These are phyloP conservation scores for Eucalyptus tenuipes DNA, from an alignment of 345 rosid genomes.

Conservation along the genomic window DNA sequence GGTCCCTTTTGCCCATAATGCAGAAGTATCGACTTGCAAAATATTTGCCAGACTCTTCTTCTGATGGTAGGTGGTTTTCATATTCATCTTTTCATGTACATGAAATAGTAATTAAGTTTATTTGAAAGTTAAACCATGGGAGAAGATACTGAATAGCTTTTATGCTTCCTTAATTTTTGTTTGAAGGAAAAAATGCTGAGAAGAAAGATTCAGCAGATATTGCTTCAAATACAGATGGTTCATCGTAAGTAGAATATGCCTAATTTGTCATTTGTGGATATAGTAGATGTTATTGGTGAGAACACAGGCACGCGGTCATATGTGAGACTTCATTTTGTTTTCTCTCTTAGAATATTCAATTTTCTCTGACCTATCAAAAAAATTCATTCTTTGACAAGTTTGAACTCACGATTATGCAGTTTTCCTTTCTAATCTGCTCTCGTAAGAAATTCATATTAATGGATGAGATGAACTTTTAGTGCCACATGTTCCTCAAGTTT, in stretches of 20 bases:
- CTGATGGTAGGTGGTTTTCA: slow-evolving; percentile 54
- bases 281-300: background rate
- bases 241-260: slow-evolving; percentile 56
- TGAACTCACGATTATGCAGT: background rate
- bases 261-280: background rate
- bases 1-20: slow-evolving; percentile 3
- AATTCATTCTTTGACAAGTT: background rate
- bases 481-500: background rate
- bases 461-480: background rate
- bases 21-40: slow-evolving; percentile 96
- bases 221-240: slow-evolving; percentile 75
- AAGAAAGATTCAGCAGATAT: slow-evolving; percentile 79
- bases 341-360: background rate
- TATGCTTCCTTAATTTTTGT: slow-evolving; percentile 1
- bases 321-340: background rate
- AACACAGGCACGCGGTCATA: background rate
- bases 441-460: background rate
- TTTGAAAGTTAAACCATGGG: background rate
- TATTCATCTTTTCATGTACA: background rate
- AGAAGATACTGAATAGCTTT: background rate
- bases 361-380: background rate
- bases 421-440: background rate
- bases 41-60: slow-evolving; percentile 87
- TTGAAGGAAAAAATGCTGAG: slow-evolving; percentile 71
- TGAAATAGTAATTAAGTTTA: background rate